phyloP scores from a whole-genome alignment of 2,329 filamentous ascomycete genomes.

The Calonectria honghensis region DNA sequence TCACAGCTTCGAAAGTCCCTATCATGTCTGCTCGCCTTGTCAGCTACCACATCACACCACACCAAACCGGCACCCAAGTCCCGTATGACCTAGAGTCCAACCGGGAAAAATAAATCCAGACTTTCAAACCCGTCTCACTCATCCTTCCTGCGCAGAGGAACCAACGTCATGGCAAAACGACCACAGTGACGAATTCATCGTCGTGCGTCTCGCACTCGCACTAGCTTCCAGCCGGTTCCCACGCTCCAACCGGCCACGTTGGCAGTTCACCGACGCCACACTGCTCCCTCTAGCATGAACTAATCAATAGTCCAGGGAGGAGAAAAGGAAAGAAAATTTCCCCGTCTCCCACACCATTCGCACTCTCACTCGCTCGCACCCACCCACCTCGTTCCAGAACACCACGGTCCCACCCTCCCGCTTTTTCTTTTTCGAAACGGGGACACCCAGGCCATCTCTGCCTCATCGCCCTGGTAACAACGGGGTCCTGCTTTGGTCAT shows the following conservation, averaged over 20 bases:
- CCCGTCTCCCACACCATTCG: conserved; percentile 3
- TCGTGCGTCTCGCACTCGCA: neutral
- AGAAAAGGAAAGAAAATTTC: neutral
- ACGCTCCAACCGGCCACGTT: neutral
- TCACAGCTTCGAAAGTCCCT: neutral
- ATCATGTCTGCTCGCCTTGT: neutral
- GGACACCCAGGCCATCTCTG: conserved; percentile 5
- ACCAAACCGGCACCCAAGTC: neutral
- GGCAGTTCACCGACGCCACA: neutral
- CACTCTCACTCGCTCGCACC: neutral
- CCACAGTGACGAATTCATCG: neutral
- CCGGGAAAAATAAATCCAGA: neutral
- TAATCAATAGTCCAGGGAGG: neutral
- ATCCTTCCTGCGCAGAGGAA: neutral
- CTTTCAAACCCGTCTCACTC: neutral
- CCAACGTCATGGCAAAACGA: neutral
- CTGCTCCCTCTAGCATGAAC: neutral
- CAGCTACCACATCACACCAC: neutral
- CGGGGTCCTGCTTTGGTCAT: neutral
- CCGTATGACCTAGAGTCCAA: neutral
- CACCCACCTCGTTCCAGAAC: conserved; percentile 12
- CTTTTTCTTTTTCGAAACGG: neutral
- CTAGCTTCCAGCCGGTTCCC: neutral
- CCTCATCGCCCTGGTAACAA: conserved; percentile 35
- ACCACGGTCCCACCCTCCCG: conserved; percentile 19